These are phyloP conservation scores for Whalleya microplaca DNA, from an alignment of 2,329 filamentous ascomycete genomes.

Conservation along the genomic window DNA sequence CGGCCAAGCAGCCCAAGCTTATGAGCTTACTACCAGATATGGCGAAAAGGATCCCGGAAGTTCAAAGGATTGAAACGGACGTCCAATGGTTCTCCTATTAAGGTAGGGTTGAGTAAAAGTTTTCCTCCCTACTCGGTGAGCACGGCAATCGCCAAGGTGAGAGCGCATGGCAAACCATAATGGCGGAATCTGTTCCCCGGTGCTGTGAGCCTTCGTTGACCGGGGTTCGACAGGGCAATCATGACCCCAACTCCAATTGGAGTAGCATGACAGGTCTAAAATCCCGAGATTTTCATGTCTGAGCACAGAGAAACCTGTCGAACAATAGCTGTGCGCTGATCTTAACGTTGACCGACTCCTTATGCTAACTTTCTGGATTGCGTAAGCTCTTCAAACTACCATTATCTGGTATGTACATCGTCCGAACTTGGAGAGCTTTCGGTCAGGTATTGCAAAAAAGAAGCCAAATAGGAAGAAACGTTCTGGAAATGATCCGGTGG, in stretches of 20 bases:
- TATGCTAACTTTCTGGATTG: not conserved
- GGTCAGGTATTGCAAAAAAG: not conserved
- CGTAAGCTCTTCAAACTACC: not conserved
- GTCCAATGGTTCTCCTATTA: no score
- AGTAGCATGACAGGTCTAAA: not conserved
- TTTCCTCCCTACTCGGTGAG: not conserved
- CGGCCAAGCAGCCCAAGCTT: no score
- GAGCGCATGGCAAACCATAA: not conserved
- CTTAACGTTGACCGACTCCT: no score
- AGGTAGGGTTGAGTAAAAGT: not conserved
- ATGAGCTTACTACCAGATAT: not conserved
- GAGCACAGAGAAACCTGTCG: not conserved
- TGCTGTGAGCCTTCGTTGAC: not conserved
- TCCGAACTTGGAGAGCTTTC: not conserved
- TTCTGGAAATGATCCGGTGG: slow-evolving; percentile 22
- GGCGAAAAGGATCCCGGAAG: not conserved
- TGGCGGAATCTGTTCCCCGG: not conserved
- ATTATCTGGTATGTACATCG: not conserved
- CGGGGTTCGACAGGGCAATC: not conserved
- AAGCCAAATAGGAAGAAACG: slow-evolving; percentile 7
- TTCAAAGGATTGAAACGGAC: not conserved
- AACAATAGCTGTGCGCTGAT: not conserved
- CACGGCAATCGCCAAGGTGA: not conserved
- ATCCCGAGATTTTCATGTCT: not conserved
- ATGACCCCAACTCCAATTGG: not conserved